Conservation (phyloP, 805 yeast species). For the Torulaspora gathmanii region DNA sequence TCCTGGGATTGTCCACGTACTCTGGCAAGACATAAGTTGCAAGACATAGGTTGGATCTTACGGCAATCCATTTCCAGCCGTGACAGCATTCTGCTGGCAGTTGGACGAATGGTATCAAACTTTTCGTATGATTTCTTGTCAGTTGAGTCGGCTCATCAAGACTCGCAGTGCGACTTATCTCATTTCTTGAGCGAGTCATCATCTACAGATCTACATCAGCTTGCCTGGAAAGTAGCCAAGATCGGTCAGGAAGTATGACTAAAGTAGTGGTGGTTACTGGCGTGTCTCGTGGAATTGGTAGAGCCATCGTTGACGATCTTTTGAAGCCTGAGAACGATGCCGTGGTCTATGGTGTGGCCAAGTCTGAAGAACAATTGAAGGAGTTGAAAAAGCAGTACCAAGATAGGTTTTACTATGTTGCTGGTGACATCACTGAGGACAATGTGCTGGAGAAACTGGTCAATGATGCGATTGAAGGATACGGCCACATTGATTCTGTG, state of each 20-base stretch:
- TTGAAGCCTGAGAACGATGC: conserved; percentile 38
- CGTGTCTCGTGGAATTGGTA: conserved; percentile 75
- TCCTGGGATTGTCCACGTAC: no score
- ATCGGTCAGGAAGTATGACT: conserved; percentile 8
- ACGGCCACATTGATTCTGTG: conserved; percentile 58
- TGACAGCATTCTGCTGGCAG: no score
- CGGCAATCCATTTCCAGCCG: no score
- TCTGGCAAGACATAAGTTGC: no score
- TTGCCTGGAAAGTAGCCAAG: not conserved
- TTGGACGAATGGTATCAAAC: no score
- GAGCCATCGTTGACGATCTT: conserved; percentile 57
- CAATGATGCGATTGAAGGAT: conserved; percentile 42
- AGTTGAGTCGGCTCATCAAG: no score
- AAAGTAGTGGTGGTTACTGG: conserved; percentile 52
- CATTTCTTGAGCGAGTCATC: no score
- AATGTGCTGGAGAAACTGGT: conserved; percentile 36
- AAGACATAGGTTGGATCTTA: no score
- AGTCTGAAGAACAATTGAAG: conserved; percentile 49
- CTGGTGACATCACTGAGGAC: conserved; percentile 58
- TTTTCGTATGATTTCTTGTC: no score
- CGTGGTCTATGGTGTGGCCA: conserved; percentile 59
- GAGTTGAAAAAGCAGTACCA: conserved; percentile 45
- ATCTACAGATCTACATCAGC: no score
- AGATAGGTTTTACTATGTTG: conserved; percentile 46
- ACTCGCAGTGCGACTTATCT: no score